Evolutionary conservation across 805 yeast genomes (phyloP), one percentile per base, ranked within the genome.

Genomic region (Starmerella apicola): DNA sequence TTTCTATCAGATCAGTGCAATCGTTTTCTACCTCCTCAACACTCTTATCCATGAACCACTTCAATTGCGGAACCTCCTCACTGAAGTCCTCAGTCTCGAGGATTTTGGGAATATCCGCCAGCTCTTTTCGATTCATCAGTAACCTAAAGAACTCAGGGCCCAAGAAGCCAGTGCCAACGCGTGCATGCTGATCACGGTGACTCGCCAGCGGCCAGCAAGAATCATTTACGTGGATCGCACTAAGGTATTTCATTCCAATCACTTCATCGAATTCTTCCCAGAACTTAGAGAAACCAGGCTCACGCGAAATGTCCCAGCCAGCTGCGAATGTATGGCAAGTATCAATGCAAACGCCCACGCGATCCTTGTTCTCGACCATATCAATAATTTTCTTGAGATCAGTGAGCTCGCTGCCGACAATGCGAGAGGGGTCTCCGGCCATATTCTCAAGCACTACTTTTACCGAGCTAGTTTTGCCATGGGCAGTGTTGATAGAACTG

Each of bases 281-380:
- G 58, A 91, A 86, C 32, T 62, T 60, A 8, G 67, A 65, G 61
- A 76, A 81, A 12, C 63, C 56, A 23, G 67, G 74, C 43, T 68
- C 70, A 15, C 70, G 68, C n/a, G 76, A 61, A 34, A 91, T 68
- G 55, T 91, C 96, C 57, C 82, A 86, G 1, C 98, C 98, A 1
- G 97, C 95, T 1, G 97, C 95, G 65, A 82, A 85, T 0, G 95
- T 68, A 59, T 91, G 98, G 57, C 98, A 91, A 0, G 97, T 91
- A 58, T 91, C 98, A 13, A 91, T 69, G 57, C 98, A 91, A 1
- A 91, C 94, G 3, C 98, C 97, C n/a, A 91, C 78, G 41, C 98
- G 68, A 1, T 62, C 56, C 58, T 86, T 86, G 54, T 85, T 72
- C 1, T 84, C 80, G n/a, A 91, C 72, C 66, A 74, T 54, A 27